These are phyloP conservation scores for Peribolospora baueri DNA, from an alignment of 768 basidiomycete species.

Conservation along the genomic window DNA sequence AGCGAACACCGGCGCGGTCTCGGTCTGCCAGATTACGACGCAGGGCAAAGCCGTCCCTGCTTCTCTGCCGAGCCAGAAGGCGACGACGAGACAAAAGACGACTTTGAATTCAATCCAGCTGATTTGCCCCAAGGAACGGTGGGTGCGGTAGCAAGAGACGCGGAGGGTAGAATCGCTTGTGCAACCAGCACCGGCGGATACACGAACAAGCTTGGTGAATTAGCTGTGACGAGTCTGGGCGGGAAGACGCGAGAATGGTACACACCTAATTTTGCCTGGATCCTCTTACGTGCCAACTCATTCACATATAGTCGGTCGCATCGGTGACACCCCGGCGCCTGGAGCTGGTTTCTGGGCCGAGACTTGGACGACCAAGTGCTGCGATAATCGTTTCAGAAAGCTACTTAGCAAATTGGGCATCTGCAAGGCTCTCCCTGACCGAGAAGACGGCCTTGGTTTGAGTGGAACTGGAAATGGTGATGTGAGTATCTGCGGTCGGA, in stretches of 20 bases:
- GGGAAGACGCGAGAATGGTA: background rate
- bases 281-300: background rate
- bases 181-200: constrained; percentile 58
- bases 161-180: constrained; percentile 42
- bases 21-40: constrained; percentile 41
- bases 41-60: constrained; percentile 19
- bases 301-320: background rate
- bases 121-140: constrained; percentile 51
- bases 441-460: constrained; percentile 30
- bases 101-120: constrained; percentile 25
- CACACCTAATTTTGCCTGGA: too few species aligned
- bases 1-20: constrained; percentile 47
- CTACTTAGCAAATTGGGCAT: constrained; percentile 19
- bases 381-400: constrained; percentile 3
- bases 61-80: background rate
- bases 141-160: constrained; percentile 58
- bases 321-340: constrained; percentile 48
- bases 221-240: background rate
- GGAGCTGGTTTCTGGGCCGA: constrained; percentile 66
- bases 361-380: constrained; percentile 31
- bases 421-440: constrained; percentile 23
- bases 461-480: constrained; percentile 71
- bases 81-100: constrained; percentile 9
- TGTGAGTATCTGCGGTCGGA: constrained; percentile 24
- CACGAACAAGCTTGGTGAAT: constrained; percentile 49